These are phyloP conservation scores for Leishmania tropica DNA, from an alignment of 208 protist species.

Conservation along the genomic window DNA sequence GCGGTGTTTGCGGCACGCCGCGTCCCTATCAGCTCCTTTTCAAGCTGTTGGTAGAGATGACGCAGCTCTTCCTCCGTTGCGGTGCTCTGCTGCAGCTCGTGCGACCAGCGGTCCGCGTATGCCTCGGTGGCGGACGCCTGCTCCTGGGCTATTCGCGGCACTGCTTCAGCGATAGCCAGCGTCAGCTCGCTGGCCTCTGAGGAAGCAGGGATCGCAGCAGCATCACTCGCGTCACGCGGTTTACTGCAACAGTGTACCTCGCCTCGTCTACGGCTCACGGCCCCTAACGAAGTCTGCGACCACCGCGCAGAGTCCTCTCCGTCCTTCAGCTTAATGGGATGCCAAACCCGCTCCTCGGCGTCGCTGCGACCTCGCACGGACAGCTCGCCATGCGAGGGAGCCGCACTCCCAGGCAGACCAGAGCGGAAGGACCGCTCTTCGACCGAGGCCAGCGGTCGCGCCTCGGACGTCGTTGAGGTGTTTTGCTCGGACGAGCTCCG, in stretches of 20 bases:
- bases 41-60: conserved; percentile 21
- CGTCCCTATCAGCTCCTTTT: conserved; percentile 21
- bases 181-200: neutral
- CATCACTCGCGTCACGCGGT: neutral
- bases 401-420: neutral
- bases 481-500: neutral
- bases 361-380: neutral
- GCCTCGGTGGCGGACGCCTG: conserved; percentile 8
- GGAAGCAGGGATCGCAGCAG: neutral
- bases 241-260: too few species aligned
- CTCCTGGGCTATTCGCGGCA: conserved; percentile 22
- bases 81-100: conserved; percentile 13
- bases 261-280: neutral
- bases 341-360: neutral
- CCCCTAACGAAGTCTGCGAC: neutral
- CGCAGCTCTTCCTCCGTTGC: conserved; percentile 11
- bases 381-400: neutral
- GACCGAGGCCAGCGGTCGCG: neutral
- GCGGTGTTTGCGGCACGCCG: neutral
- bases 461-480: neutral
- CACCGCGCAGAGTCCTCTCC: conserved; percentile 1
- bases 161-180: conserved; percentile 18
- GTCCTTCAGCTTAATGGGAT: neutral
- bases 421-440: conserved; percentile 8
- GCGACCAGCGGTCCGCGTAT: conserved; percentile 10